These are phyloP conservation scores for Melaleuca quinquenervia DNA, from an alignment of 345 rosid genomes.

Conservation along the genomic window DNA sequence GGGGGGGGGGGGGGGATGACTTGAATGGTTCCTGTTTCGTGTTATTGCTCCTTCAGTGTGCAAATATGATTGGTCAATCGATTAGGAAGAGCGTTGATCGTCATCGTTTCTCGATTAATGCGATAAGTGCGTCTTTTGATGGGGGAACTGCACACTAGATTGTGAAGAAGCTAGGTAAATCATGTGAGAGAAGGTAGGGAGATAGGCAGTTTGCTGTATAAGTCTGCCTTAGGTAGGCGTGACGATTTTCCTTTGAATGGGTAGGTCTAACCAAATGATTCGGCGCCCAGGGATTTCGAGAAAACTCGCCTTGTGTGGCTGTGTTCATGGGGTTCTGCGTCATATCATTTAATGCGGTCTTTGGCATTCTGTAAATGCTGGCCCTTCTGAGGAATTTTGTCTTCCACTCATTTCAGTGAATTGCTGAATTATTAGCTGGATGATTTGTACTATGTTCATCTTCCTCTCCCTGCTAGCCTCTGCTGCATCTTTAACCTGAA, in stretches of 20 bases:
- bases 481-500: neutral
- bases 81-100: neutral
- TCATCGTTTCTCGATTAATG: neutral
- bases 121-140: neutral
- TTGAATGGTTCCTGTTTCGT: neutral
- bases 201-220: neutral
- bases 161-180: neutral
- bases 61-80: neutral
- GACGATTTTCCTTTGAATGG: neutral
- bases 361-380: neutral
- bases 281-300: neutral
- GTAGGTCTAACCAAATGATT: neutral
- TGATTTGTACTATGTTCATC: neutral
- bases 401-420: neutral
- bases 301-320: neutral
- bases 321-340: neutral
- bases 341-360: neutral
- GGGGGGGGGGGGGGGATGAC: neutral
- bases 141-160: neutral
- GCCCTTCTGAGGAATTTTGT: neutral
- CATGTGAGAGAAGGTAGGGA: neutral
- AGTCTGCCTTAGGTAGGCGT: neutral
- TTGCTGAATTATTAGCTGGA: neutral
- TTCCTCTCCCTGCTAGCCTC: neutral
- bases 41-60: neutral